phyloP scores from a whole-genome alignment of 768 basidiomycete genomes.

The Sistotremastrum suecicum region DNA sequence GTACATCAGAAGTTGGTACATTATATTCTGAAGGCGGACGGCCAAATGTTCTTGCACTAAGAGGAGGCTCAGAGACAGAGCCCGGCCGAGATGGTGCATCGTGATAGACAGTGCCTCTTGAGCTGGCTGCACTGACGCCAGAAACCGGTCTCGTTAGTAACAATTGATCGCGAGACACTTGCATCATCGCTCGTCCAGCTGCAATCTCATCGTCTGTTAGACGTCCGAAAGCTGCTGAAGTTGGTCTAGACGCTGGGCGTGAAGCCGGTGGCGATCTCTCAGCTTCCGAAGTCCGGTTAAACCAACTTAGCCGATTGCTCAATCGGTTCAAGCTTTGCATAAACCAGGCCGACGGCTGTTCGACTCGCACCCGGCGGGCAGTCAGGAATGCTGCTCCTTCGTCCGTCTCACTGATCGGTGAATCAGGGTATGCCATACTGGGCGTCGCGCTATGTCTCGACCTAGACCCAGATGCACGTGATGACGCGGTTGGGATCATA shows the following conservation, averaged over 20 bases:
- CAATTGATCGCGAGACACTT: slow-evolving; percentile 5
- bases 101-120: slow-evolving; percentile 45
- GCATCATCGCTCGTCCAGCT: slow-evolving; percentile 25
- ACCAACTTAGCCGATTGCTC: slow-evolving; percentile 24
- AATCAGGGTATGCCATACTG: slow-evolving; percentile 9
- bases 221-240: slow-evolving; percentile 11
- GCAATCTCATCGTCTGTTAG: slow-evolving; percentile 33
- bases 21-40: background rate
- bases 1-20: slow-evolving; percentile 25
- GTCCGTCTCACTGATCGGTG: slow-evolving; percentile 19
- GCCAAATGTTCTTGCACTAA: slow-evolving; percentile 31
- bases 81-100: slow-evolving; percentile 38
- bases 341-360: slow-evolving; percentile 4
- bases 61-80: slow-evolving; percentile 27
- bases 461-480: slow-evolving; percentile 9
- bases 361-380: slow-evolving; percentile 34
- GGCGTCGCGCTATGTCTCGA: slow-evolving; percentile 19
- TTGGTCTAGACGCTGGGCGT: slow-evolving; percentile 14
- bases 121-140: slow-evolving; percentile 30
- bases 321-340: slow-evolving; percentile 17
- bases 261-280: slow-evolving; percentile 12
- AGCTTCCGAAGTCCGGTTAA: slow-evolving; percentile 16
- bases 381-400: slow-evolving; percentile 33
- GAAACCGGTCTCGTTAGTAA: slow-evolving; percentile 36
- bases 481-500: slow-evolving; percentile 11